Percentiles rank a stretch among this genome's conserved stretches.
Conservation (phyloP, 441 rosid species). For the Populus trichocarpa region DNA sequence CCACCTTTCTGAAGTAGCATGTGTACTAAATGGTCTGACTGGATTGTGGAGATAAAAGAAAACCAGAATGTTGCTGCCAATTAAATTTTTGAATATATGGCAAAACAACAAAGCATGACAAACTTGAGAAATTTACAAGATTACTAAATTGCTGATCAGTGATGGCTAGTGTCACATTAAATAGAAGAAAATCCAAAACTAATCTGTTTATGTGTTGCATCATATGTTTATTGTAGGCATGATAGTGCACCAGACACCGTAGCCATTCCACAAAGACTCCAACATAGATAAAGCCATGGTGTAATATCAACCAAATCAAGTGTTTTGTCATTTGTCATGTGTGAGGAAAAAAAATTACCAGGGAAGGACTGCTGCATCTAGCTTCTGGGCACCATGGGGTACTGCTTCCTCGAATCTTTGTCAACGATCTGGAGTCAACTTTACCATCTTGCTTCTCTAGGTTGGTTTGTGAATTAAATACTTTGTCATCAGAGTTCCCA, state of each 20-base stretch:
- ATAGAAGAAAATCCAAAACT: not conserved
- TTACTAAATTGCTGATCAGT: not conserved
- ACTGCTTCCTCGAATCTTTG: slow-evolving; percentile 20
- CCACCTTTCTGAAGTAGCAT: not conserved
- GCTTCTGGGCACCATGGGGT: slow-evolving; percentile 28
- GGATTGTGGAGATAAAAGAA: not conserved
- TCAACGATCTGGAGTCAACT: slow-evolving; percentile 23
- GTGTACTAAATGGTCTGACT: not conserved
- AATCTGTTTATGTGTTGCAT: not conserved
- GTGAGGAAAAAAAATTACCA: slow-evolving; percentile 23
- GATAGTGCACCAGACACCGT: not conserved
- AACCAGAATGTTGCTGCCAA: not conserved
- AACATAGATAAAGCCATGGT: not conserved
- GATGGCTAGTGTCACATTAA: not conserved
- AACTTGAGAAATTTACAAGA: not conserved
- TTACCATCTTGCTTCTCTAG: slow-evolving; percentile 26
- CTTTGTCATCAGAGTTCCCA: slow-evolving; percentile 31
- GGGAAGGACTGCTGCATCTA: slow-evolving; percentile 20
- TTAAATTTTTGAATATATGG: not conserved
- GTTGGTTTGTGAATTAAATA: slow-evolving; percentile 23
- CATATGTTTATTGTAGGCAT: not conserved
- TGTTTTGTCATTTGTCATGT: not conserved
- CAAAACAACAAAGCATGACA: not conserved
- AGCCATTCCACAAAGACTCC: not conserved
- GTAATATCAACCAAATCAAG: not conserved